phyloP scores from a whole-genome alignment of 169 alveolate genomes.

The Toxoplasma gondii region DNA sequence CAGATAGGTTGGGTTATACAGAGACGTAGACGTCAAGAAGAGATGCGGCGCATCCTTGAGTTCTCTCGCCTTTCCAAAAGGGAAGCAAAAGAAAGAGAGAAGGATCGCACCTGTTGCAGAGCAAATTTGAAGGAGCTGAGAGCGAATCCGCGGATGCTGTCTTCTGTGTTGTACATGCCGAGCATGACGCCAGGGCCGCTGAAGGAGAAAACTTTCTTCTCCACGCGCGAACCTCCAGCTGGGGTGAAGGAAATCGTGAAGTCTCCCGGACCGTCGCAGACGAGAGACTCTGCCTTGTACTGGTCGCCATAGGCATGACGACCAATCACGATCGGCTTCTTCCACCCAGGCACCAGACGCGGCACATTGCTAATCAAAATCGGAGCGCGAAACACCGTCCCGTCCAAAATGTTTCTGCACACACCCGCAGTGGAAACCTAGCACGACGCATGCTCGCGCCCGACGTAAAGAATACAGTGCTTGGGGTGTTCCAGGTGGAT shows the following conservation, averaged over 20 bases:
- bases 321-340: constrained; percentile 94
- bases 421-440: not conserved
- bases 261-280: constrained; percentile 60
- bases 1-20: too few species aligned
- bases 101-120: constrained; percentile 65
- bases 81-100: not conserved
- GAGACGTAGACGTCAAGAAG: not conserved
- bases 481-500: too few species aligned
- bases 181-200: constrained; percentile 80
- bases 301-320: constrained; percentile 97
- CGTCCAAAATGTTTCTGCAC: constrained; percentile 90
- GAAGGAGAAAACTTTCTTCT: constrained; percentile 60
- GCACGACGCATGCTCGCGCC: not conserved
- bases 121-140: constrained; percentile 91
- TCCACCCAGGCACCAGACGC: constrained; percentile 89
- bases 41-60: too few species aligned
- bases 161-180: constrained; percentile 95
- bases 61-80: not conserved
- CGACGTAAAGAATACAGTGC: not conserved
- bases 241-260: constrained; percentile 64
- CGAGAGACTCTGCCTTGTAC: constrained; percentile 89
- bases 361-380: constrained; percentile 91
- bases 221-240: not conserved
- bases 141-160: constrained; percentile 92
- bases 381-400: constrained; percentile 97